Percentiles rank a stretch among this genome's conserved stretches.
phyloP scores from a whole-genome alignment of 176 grass and related monocot genomes.

The Puya raimondii region DNA sequence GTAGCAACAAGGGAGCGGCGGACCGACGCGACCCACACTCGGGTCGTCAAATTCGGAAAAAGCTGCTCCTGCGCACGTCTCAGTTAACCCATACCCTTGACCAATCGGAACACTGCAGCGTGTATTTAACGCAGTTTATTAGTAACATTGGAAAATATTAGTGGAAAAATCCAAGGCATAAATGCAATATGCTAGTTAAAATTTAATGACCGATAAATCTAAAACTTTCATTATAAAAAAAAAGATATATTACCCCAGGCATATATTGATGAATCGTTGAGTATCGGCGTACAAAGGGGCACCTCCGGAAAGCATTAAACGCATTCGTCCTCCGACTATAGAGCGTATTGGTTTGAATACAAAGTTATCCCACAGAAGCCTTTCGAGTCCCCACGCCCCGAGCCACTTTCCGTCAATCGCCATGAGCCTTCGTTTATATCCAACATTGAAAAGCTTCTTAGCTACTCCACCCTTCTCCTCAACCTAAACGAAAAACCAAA shows the following conservation, averaged over 20 bases:
- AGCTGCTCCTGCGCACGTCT: conserved; percentile 77
- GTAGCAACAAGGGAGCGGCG: conserved; percentile 80
- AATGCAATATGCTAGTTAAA: too few relatives aligned
- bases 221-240: background rate
- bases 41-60: conserved; percentile 67
- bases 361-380: conserved; percentile 57
- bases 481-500: conserved; percentile 36
- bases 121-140: background rate
- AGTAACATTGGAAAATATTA: conserved; percentile 12
- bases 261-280: conserved; percentile 94
- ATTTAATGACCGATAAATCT: too few relatives aligned
- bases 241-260: conserved; percentile 55
- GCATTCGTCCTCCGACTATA: conserved; percentile 59
- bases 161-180: background rate
- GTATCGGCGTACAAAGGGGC: conserved; percentile 71
- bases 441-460: conserved; percentile 66
- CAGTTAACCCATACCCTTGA: conserved; percentile 91
- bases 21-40: conserved; percentile 64
- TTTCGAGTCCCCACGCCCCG: conserved; percentile 60
- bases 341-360: conserved; percentile 59
- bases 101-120: conserved; percentile 63
- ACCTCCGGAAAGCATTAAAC: conserved; percentile 82
- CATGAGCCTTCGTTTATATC: conserved; percentile 52
- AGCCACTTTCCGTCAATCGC: conserved; percentile 63
- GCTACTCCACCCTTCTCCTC: conserved; percentile 63